These are phyloP conservation scores for Fomitopsis betulina DNA, from an alignment of 1,284 basidiomycete genomes.

Conservation along the genomic window DNA sequence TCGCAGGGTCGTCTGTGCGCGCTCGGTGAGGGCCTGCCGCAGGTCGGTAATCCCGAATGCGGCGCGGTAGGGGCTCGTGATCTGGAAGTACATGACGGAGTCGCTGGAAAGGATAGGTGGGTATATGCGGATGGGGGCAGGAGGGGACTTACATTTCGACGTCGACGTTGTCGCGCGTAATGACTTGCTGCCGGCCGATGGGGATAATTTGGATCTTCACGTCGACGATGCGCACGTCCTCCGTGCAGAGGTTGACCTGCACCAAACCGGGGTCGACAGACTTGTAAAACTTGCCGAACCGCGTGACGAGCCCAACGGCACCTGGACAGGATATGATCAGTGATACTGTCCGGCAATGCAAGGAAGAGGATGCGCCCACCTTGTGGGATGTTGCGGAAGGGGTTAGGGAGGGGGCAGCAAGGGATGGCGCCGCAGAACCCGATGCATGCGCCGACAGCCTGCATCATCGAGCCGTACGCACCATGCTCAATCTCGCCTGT, in stretches of 20 bases:
- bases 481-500: slow-evolving; percentile 71
- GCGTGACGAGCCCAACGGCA: slow-evolving; percentile 85
- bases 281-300: slow-evolving; percentile 94
- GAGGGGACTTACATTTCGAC: slow-evolving; percentile 63
- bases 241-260: slow-evolving; percentile 91
- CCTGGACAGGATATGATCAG: slow-evolving; percentile 36
- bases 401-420: slow-evolving; percentile 79
- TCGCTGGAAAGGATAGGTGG: slow-evolving; percentile 48
- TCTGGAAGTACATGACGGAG: slow-evolving; percentile 89
- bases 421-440: slow-evolving; percentile 79
- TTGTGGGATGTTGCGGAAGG: slow-evolving; percentile 78
- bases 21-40: slow-evolving; percentile 83
- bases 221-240: slow-evolving; percentile 79
- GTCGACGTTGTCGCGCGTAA: slow-evolving; percentile 87
- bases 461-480: slow-evolving; percentile 79
- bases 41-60: slow-evolving; percentile 92
- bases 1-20: slow-evolving; percentile 93
- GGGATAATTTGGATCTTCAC: slow-evolving; percentile 92
- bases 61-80: slow-evolving; percentile 82
- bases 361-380: slow-evolving; percentile 34
- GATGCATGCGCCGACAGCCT: slow-evolving; percentile 53
- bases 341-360: slow-evolving; percentile 1
- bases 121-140: neutral
- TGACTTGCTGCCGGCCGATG: slow-evolving; percentile 84
- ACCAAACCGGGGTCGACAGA: slow-evolving; percentile 91